Conservation (phyloP, 805 yeast species). For the Clavispora phyllophila region DNA sequence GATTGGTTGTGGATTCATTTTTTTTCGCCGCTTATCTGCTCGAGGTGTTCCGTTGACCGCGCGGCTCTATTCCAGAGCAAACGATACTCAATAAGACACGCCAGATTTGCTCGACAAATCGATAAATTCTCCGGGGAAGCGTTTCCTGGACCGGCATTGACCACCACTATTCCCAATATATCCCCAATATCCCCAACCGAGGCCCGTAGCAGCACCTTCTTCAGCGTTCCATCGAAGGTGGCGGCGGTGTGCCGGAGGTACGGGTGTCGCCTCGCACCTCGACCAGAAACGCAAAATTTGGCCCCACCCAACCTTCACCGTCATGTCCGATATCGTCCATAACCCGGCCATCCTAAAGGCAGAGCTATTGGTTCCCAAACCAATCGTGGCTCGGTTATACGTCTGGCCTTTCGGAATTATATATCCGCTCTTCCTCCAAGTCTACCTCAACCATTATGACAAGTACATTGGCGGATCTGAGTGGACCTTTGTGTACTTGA, state of each 20-base stretch:
- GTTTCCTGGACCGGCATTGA: too few relatives aligned
- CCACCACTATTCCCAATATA: too few relatives aligned
- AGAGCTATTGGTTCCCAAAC: conserved; percentile 66
- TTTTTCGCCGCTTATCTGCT: not conserved
- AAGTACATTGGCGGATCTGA: conserved; percentile 80
- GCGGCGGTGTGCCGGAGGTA: not conserved
- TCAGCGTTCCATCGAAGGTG: not conserved
- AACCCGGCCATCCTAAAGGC: conserved; percentile 71
- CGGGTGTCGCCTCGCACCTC: not conserved
- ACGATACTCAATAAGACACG: too few relatives aligned
- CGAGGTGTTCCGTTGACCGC: not conserved
- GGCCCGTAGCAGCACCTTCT: not conserved
- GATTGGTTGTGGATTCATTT: too few relatives aligned
- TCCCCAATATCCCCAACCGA: not conserved
- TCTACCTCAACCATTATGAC: conserved; percentile 70
- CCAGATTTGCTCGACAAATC: too few relatives aligned
- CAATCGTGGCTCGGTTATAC: conserved; percentile 61
- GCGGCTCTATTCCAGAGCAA: not conserved
- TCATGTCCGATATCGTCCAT: conserved; percentile 48
- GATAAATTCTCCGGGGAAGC: too few relatives aligned
- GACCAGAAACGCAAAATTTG: not conserved
- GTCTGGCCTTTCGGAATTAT: conserved; percentile 75
- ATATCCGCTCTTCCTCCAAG: conserved; percentile 67
- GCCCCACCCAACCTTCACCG: not conserved
- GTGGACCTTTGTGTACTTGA: conserved; percentile 90